phyloP scores from a whole-genome alignment of 2,329 filamentous ascomycete species.

The Pseudogymnoascus sp. region DNA sequence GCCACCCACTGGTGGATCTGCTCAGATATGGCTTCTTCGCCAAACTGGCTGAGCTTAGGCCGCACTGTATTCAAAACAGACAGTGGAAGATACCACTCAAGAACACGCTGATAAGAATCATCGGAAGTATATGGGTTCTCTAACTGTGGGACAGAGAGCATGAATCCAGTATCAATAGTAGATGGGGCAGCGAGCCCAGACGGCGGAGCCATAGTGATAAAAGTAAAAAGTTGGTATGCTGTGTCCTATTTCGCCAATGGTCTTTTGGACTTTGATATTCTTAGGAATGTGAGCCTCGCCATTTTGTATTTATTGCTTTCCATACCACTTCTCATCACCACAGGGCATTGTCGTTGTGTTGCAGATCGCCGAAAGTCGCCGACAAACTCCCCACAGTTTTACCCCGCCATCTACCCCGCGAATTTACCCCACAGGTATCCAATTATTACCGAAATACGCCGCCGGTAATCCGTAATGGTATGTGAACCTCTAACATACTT shows the following conservation, averaged over 20 bases:
- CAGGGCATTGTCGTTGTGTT: background rate
- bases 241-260: background rate
- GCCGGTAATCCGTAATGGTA: background rate
- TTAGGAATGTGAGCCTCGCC: background rate
- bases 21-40: constrained; percentile 14
- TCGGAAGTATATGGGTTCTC: constrained; percentile 9
- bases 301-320: background rate
- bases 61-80: background rate
- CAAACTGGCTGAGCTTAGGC: constrained; percentile 13
- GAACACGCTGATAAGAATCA: constrained; percentile 5
- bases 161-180: constrained; percentile 11
- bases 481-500: background rate
- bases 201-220: background rate
- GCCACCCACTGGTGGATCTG: constrained; percentile 11
- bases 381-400: background rate
- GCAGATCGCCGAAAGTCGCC: background rate
- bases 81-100: constrained; percentile 10
- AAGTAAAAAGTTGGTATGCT: background rate
- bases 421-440: background rate
- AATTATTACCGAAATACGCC: constrained; percentile 3
- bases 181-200: constrained; percentile 7
- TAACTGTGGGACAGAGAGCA: constrained; percentile 5
- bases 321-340: background rate
- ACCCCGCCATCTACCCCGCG: background rate
- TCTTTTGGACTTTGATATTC: background rate